Evolutionary conservation across 768 basidiomycete species (phyloP), one percentile per base, ranked within the genome.

Genomic region (Mrakia gelida): DNA sequence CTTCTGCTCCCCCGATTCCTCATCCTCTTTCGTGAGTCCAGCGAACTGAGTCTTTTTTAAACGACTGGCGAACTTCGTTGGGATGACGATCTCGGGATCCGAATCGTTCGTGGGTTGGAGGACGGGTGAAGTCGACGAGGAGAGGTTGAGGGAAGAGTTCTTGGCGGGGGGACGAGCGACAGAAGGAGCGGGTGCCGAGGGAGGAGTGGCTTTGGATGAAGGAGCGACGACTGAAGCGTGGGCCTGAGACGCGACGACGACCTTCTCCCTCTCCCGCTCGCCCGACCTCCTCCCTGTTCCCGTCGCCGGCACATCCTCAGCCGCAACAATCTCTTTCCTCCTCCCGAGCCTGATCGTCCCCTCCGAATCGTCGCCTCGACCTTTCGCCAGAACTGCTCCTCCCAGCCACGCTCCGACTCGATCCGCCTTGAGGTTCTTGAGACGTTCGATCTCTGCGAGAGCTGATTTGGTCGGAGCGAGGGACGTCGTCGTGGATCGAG

Each of bases 361-460:
- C 10, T 71, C 68, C 23, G 45, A 41, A 23, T 71, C 68, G 41
- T 49, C 68, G 28, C 68, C 68, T 71, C 68, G 18, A 8, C 68
- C 68, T 23, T 45, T 41, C 21, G 43, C 68, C 1, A 49, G 38
- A 7, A 45, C 38, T 2, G 38, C 68, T 21, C 45, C 68, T 41
- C 68, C 68, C 0, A 71, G 43, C 68, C 68, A 71, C 0, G 41
- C 45, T 71, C 68, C 68, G 5, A 71, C 68, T 8, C 68, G 68
- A 45, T n/a, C 23, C 5, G 43, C 68, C n/a, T 71, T 71, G 26
- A 71, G 7, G 13, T 45, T 45, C 23, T 41, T 45, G 41, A 71
- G 45, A 4, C 68, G 38, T 15, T 71, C 71, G 45, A 45, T 54
- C 30, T 72, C 71, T 30, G 71, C 71, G 49, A 72, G 52, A 30